Conservation (phyloP, 106 monocot species). For the Dendrobium nobile region DNA sequence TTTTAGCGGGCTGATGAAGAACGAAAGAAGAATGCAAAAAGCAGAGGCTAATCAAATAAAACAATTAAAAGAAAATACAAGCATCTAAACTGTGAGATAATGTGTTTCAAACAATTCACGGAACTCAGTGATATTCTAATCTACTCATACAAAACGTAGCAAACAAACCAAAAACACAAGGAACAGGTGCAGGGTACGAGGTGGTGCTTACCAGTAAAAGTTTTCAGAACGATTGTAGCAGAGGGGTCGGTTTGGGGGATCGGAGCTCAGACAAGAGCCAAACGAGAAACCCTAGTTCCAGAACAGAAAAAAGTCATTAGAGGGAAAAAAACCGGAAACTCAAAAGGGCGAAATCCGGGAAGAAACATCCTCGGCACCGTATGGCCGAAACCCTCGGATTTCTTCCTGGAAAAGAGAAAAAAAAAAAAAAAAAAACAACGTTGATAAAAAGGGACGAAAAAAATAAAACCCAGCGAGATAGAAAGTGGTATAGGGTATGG, state of each 20-base stretch:
- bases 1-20: too few species aligned
- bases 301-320: constrained; percentile 18
- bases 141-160: background rate
- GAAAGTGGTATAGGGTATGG: background rate
- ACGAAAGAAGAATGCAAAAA: too few species aligned
- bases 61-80: background rate
- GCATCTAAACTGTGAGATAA: background rate
- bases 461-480: background rate
- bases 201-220: constrained; percentile 1
- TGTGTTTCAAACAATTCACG: background rate
- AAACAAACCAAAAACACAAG: background rate
- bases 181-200: too few species aligned
- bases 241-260: background rate
- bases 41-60: background rate
- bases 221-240: background rate
- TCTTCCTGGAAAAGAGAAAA: constrained; percentile 2
- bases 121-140: background rate
- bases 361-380: background rate
- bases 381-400: background rate
- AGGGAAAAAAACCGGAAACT: background rate
- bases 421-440: constrained; percentile 1
- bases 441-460: background rate
- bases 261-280: constrained; percentile 1
- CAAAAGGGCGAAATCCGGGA: background rate
- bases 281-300: constrained; percentile 16